Conservation (phyloP, 2,329 filamentous ascomycete species). For the Colletotrichum destructivum region DNA sequence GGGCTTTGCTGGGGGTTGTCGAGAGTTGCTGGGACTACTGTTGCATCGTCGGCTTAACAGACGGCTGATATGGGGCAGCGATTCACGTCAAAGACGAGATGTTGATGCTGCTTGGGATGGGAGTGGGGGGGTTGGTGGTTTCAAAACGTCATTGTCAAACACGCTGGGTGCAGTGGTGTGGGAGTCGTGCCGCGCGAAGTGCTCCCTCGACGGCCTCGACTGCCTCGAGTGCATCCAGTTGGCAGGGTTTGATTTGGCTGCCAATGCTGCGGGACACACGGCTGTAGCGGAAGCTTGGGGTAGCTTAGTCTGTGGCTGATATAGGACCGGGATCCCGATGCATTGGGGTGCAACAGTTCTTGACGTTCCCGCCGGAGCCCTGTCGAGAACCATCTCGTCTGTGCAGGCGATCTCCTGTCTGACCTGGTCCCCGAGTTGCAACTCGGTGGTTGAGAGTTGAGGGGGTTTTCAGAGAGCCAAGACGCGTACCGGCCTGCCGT, state of each 20-base stretch:
- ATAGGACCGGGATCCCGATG: conserved; percentile 33
- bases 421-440: conserved; percentile 22
- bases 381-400: conserved; percentile 34
- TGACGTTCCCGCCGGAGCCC: conserved; percentile 36
- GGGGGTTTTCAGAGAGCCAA: not conserved
- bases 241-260: conserved; percentile 29
- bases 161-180: conserved; percentile 41
- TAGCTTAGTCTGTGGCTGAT: conserved; percentile 35
- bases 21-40: conserved; percentile 17
- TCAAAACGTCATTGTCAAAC: conserved; percentile 43
- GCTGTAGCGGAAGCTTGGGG: conserved; percentile 38
- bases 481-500: conserved; percentile 13
- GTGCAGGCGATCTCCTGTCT: conserved; percentile 37
- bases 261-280: conserved; percentile 32
- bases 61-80: conserved; percentile 34
- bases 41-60: conserved; percentile 25
- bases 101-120: conserved; percentile 30
- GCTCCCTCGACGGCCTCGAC: conserved; percentile 24
- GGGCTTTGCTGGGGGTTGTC: conserved; percentile 15
- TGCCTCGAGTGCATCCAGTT: not conserved
- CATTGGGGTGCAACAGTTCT: conserved; percentile 20
- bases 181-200: conserved; percentile 40
- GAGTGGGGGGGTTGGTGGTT: conserved; percentile 36
- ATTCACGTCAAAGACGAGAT: conserved; percentile 35
- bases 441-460: conserved; percentile 9